These are phyloP conservation scores for Cladosporium sp. DNA, from an alignment of 2,329 filamentous ascomycete species.

Conservation along the genomic window DNA sequence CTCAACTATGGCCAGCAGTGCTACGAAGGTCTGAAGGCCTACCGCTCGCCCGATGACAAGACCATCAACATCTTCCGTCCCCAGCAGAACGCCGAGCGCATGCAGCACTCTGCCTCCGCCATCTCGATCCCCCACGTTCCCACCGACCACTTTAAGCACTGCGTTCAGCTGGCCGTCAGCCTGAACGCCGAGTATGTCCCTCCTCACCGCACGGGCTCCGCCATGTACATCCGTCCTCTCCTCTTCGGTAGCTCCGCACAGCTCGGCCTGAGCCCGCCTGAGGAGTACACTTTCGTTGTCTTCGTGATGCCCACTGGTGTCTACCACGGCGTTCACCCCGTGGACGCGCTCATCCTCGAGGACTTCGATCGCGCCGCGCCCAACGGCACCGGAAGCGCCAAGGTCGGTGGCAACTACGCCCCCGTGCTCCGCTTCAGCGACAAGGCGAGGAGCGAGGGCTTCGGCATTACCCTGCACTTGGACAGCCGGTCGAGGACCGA, in stretches of 20 bases:
- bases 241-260: conserved; percentile 84
- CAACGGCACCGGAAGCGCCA: conserved; percentile 82
- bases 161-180: conserved; percentile 72
- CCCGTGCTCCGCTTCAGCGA: conserved; percentile 86
- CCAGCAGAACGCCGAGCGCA: conserved; percentile 71
- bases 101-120: conserved; percentile 78
- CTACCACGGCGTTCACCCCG: conserved; percentile 83
- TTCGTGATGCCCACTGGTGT: conserved; percentile 89
- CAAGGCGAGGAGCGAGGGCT: conserved; percentile 69
- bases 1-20: conserved; percentile 97
- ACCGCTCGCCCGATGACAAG: conserved; percentile 65
- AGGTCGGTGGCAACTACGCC: conserved; percentile 93
- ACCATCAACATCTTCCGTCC: conserved; percentile 83
- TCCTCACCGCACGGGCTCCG: conserved; percentile 78
- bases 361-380: conserved; percentile 93
- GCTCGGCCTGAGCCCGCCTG: conserved; percentile 76
- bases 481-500: conserved; percentile 79
- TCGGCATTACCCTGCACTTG: conserved; percentile 88
- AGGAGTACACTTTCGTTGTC: conserved; percentile 87
- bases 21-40: conserved; percentile 97
- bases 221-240: conserved; percentile 87
- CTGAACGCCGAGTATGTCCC: conserved; percentile 89
- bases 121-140: conserved; percentile 80
- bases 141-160: conserved; percentile 65
- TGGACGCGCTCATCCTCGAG: conserved; percentile 82